Evolutionary conservation across 371 early-diverging fungal species (phyloP).

Genomic region (Mortierella sp.): DNA sequence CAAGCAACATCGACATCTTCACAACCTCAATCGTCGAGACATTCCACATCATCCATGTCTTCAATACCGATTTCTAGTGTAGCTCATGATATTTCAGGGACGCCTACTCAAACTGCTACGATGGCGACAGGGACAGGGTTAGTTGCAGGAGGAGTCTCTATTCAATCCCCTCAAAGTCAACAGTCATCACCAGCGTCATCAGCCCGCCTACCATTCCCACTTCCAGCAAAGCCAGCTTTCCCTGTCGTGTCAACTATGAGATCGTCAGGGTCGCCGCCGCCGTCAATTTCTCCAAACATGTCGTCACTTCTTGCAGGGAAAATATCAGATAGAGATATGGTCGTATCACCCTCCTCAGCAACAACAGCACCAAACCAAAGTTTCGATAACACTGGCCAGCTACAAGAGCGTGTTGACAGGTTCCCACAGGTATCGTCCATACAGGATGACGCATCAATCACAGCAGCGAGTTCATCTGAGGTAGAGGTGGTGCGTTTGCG

Average conservation of each 20-base stretch:
- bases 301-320: constrained; percentile 19
- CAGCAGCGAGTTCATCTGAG: constrained; percentile 6
- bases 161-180: not conserved
- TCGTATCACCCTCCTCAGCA: not conserved
- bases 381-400: not conserved
- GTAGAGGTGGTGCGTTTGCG: constrained; percentile 51
- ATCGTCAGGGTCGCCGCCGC: constrained; percentile 25
- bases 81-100: not conserved
- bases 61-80: not conserved
- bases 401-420: constrained; percentile 22
- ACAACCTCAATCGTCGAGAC: constrained; percentile 3
- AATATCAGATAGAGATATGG: not conserved
- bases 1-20: constrained; percentile 10
- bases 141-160: not conserved
- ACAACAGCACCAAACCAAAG: not conserved
- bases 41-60: not conserved
- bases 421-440: constrained; percentile 36
- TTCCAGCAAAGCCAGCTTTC: constrained; percentile 49
- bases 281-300: constrained; percentile 8
- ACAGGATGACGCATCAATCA: constrained; percentile 16
- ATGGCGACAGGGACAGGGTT: too few species aligned
- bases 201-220: constrained; percentile 35
- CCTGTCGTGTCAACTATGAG: constrained; percentile 34
- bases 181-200: constrained; percentile 2
- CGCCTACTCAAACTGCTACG: not conserved